Evolutionary conservation across 352 stramenopile genomes (phyloP).

Genomic region (Phytopythium montanum): DNA sequence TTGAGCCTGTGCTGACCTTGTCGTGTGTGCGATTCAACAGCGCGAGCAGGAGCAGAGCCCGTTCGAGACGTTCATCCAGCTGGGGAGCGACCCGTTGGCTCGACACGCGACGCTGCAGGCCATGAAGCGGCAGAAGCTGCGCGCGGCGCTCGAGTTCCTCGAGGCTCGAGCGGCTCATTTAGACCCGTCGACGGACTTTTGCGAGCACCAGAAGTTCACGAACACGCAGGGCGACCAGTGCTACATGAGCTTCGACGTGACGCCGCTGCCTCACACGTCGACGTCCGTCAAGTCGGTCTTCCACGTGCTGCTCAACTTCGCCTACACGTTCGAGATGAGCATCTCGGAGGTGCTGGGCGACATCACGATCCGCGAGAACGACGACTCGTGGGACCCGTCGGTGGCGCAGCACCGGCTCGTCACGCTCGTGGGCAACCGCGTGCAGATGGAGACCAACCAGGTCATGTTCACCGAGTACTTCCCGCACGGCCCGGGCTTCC

Average conservation of each 20-base stretch:
- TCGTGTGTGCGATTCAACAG: background rate
- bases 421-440: constrained; percentile 24
- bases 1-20: background rate
- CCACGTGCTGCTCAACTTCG: constrained; percentile 41
- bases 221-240: constrained; percentile 32
- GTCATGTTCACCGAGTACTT: constrained; percentile 37
- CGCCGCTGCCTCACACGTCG: constrained; percentile 25
- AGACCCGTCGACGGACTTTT: constrained; percentile 27
- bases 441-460: constrained; percentile 41
- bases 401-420: constrained; percentile 37
- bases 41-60: constrained; percentile 29
- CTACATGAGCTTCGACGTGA: constrained; percentile 49
- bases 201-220: constrained; percentile 42
- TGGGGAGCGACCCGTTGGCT: constrained; percentile 23
- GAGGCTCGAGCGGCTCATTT: constrained; percentile 25
- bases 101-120: constrained; percentile 28
- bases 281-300: constrained; percentile 27
- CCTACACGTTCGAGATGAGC: constrained; percentile 51
- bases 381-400: constrained; percentile 35
- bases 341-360: constrained; percentile 39
- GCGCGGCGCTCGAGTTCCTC: constrained; percentile 30
- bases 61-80: constrained; percentile 36
- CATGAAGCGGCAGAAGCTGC: constrained; percentile 37
- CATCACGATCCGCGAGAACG: constrained; percentile 47
- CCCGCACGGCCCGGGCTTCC: background rate